Evolutionary conservation across 1,284 basidiomycete species (phyloP).

Genomic region (Pseudozyma pruni): DNA sequence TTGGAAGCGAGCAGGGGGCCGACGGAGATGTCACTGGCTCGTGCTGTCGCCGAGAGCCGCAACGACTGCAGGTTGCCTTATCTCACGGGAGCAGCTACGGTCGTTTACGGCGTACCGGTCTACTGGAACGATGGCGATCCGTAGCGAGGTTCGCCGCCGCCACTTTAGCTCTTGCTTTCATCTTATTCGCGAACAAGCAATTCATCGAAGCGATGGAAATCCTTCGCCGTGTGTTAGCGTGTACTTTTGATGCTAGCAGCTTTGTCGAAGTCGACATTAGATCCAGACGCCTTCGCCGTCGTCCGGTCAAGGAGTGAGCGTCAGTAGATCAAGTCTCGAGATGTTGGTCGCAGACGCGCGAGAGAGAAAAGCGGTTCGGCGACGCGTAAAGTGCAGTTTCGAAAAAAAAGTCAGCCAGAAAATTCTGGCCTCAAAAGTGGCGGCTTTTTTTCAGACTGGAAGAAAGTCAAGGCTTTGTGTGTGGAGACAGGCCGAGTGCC

Average conservation of each 20-base stretch:
- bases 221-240: no score
- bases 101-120: slow-evolving; percentile 90
- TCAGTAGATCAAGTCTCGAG: neutral
- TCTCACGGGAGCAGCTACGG: slow-evolving; percentile 92
- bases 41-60: slow-evolving; percentile 83
- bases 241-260: no score
- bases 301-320: no score
- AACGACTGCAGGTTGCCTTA: slow-evolving; percentile 87
- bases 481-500: slow-evolving; percentile 2
- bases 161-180: no score
- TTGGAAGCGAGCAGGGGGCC: slow-evolving; percentile 28
- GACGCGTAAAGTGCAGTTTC: slow-evolving; percentile 19
- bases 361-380: neutral
- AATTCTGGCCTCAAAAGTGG: slow-evolving; percentile 3
- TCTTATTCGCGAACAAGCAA: no score
- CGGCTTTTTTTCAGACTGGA: no score
- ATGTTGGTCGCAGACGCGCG: slow-evolving; percentile 2
- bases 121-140: slow-evolving; percentile 41
- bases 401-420: slow-evolving; percentile 1
- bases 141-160: neutral
- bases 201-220: no score
- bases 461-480: neutral
- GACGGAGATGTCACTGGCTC: slow-evolving; percentile 73
- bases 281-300: no score
- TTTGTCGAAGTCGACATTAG: no score